Base-by-base conservation (phyloP, 2,329 filamentous ascomycete genomes). In the Akanthomyces uredinophilus region DNA sequence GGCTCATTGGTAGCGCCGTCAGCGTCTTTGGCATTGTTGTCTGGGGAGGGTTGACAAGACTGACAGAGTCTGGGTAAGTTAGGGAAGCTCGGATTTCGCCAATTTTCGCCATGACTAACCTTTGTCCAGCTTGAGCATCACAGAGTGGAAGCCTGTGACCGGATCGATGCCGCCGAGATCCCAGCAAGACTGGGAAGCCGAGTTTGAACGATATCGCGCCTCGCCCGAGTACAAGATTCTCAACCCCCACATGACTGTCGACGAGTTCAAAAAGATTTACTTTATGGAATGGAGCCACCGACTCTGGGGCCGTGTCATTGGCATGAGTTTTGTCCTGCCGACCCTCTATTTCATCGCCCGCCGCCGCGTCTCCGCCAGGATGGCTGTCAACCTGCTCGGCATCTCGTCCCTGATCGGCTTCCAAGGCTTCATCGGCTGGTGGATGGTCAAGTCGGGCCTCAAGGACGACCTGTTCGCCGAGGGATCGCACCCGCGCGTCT, bases 231-330 rank as follows among this genome's bases (percentile, higher is more conserved):
- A 94, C 79, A 87, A 90, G 71, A 84, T 92, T 65, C 83, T 99
- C 68, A 99, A 99, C 78, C 89, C 93, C 37, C 86, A 91, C 74
- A 99, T 99, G 95, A 89, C 85, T 37, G 81, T 99, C 62, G 84
- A 87, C 63, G 95, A 99, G 74, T 99, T 98, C 80, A 97, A 98
- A 77, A 89, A 95, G 73, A 99, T 99, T 68, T 99, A 98, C 83
- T 99, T 90, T 75, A 98, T 98, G 95, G 95, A 99, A 81, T 99
- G 95, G 95, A 87, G 88, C 49, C 95, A 99, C 76, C 87, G 95
- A 35, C 83, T 97, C 61, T 98, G 95, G 93, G 95, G 95, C 51
- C 88, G 95, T 66, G 82, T 96, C 68, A 91, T 99, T 63, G 95
- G 95, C 63, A 76, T 98, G 65, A 89, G 91, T 56, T 97, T 98